Evolutionary conservation across 192 early-diverging fungal genomes (phyloP), one percentile per base, ranked within the genome.

Genomic region (Umbelopsis vinacea): DNA sequence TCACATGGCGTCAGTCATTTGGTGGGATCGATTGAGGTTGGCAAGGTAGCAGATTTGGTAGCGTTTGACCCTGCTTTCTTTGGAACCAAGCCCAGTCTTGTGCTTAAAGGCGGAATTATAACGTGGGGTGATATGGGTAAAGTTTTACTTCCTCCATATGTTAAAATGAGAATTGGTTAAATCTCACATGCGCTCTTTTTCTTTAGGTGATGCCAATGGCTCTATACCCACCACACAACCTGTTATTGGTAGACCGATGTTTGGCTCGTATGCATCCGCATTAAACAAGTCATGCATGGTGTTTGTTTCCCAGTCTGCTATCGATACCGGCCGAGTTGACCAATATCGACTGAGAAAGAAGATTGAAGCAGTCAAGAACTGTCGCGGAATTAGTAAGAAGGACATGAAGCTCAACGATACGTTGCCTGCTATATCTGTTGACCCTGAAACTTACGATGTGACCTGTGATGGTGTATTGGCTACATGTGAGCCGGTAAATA

Each of bases 191-290:
- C 38, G n/a, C 5, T 2, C n/a, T 38, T 21, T 21, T 50, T 17
- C n/a, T 15, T n/a, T 24, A 63, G 72, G 72, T 63, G 94, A 96
- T 69, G 94, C 95, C 54, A 97, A 98, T 69, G 97, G 90, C 0
- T 96, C 94, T 6, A 98, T 98, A 74, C 95, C 97, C 1, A 96
- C 97, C 0, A 95, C 96, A 0, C 88, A 98, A 79, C 97, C 97
- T 5, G 85, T 96, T 71, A 85, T 92, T 67, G 83, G 86, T 33
- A 83, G 96, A 29, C 95, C 94, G 11, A 94, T 94, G 92, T 98
- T 92, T 78, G 96, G 91, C 33, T 83, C 90, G 5, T 75, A 85
- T 53, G 85, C 92, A 4, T 82, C 84, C 26, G 88, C 89, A 21
- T 75, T 88, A 12, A 72, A 85, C 12, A 73, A 76, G 29, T 90